Evolutionary conservation across 1,139 yeast species (phyloP), one percentile per base, ranked within the genome.

Genomic region (Candida labiduridarum): DNA sequence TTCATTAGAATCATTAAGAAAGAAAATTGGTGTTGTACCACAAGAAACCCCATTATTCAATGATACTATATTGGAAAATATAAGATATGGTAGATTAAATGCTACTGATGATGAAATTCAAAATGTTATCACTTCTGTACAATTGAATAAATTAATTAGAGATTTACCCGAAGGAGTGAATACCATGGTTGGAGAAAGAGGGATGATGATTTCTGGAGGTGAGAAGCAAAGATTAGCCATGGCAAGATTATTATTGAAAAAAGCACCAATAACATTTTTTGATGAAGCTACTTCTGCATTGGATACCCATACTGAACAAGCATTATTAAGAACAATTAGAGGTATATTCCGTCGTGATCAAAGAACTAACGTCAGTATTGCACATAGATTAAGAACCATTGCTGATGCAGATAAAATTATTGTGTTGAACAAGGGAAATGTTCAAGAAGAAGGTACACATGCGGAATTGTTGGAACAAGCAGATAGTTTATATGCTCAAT

Each of bases 141-240:
- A 88, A 61, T 76, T 94, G 51, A 82, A 83, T 52, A 68, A 71
- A 18, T 72, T 92, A 43, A 78, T 95, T 18, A 61, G 68, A 6
- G 89, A 86, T 46, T 72, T 94, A 44, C 98, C 99, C 0, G 88
- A 89, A 12, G 97, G 97, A 1, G 74, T 80, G 42, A 74, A 86
- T 35, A 94, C 99, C 0, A 76, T 89, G 49, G 99, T 94, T n/a
- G 99, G 99, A 46, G 99, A 95, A 68, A 76, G 99, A 59, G 99
- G 99, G 19, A 79, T 94, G 80, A 94, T 94, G 99, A 91, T 94
- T 45, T 90, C 97, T 10, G 99, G 99, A 12, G 99, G 99, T 51
- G 99, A 94, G 67, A 92, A 95, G 65, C 99, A 94, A 68, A 77
- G 99, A 55, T 75, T 94, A 49, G 99, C 99, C 0, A 90, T 94